Evolutionary conservation across 345 rosid species (phyloP), one percentile per base, ranked within the genome.

Genomic region (Gossypium turneri): DNA sequence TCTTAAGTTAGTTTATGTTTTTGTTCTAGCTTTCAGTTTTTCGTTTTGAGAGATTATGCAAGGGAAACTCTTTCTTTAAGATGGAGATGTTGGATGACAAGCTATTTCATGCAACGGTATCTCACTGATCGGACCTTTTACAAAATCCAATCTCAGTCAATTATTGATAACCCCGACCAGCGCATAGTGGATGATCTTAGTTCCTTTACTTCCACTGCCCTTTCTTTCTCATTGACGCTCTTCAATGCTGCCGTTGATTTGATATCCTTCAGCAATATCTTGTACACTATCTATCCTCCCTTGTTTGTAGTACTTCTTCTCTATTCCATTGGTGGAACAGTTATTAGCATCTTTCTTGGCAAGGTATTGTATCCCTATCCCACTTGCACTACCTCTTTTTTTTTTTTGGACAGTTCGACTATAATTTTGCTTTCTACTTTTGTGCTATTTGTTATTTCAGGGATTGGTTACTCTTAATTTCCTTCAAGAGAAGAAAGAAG

Each of bases 31-130:
- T 74, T 77, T 78, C 94, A 94, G 98, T 75, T 94, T 75, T 94
- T 94, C 77, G 98, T 92, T 61, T 82, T 94, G 45, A 85, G 98
- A 84, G 98, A 94, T 85, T 94, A 90, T 78, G 93, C 97, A 2
- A 89, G 86, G 73, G 98, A 94, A 76, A 86, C 82, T 47, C 90
- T 94, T 73, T 77, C 97, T 58, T 78, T 94, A 74, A 82, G 98
- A 79, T 94, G 98, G 98, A 88, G 98, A 78, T 88, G 95, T 66
- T 94, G 98, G 98, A 92, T 94, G 97, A 94, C 97, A 22, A 87
- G 84, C 62, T 84, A 88, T 80, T 94, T 91, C 88, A 87, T 91
- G 83, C 88, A 91, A 68, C 94, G 97, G 9, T 94, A 92, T 80
- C 79, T 94, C 70, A 85, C 84, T 45, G 80, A 88, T 77, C 90